Conservation (phyloP, 176 grass and related monocot species). For the Aegilops tauschii region DNA sequence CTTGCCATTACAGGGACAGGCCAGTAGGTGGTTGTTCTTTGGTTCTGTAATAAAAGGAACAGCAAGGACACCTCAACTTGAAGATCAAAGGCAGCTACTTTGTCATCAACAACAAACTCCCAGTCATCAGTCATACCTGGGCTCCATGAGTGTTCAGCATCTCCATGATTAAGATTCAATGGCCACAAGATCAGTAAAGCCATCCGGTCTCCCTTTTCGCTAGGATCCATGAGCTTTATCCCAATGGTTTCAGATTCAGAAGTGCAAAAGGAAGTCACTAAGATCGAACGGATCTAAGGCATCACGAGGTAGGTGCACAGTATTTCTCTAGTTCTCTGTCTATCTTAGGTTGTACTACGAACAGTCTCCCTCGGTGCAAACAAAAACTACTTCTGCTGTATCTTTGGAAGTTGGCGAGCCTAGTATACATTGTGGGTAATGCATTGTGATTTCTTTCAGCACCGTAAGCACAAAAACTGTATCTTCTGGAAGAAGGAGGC, state of each 20-base stretch:
- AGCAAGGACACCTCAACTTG: neutral
- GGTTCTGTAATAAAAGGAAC: neutral
- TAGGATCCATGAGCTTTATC: neutral
- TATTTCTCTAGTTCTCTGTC: neutral
- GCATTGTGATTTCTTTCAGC: neutral
- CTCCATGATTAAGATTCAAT: no score
- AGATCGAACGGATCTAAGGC: neutral
- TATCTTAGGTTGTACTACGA: neutral
- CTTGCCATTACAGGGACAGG: neutral
- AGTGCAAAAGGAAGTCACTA: neutral
- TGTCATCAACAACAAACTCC: neutral
- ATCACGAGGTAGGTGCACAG: neutral
- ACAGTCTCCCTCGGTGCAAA: neutral
- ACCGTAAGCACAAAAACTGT: neutral
- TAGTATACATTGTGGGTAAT: neutral
- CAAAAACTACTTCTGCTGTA: neutral
- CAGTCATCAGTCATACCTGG: neutral
- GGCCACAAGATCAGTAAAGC: no score
- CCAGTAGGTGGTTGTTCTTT: neutral
- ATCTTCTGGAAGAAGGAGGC: neutral
- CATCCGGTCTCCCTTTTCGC: no score
- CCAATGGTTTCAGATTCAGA: neutral
- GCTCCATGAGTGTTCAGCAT: no score
- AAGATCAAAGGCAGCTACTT: neutral
- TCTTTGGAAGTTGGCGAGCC: neutral